Base-by-base conservation (phyloP, 495 filamentous ascomycete species). In the Chaetomium cochliodes region DNA sequence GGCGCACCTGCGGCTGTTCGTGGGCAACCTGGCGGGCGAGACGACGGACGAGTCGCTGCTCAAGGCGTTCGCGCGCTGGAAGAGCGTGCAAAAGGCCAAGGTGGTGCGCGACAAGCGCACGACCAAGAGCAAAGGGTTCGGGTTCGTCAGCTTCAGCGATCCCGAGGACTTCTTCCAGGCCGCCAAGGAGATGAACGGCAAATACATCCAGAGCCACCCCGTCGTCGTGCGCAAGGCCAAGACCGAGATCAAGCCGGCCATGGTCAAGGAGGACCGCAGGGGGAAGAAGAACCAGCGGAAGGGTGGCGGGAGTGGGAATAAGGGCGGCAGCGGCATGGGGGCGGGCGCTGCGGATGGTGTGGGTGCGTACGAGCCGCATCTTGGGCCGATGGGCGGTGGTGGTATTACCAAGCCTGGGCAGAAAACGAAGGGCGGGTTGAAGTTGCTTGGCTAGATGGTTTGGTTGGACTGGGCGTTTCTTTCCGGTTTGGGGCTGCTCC, bases 121-220 rank as follows among this genome's bases (percentile, higher is more conserved):
- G 4, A 93, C 89, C 58, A 98, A 98, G 81, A 92, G 88, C 69
- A 94, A 93, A 73, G 93, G 94, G 0, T 98, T 90, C 75, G 96
- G 94, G 2, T 98, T 98, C 69, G 92, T 98, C 61, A 93, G 91
- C 74, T 98, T 98, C 78, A 90, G 87, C 66, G 90, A 97, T 73
- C 90, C 92, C 5, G 94, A 98, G 70, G 92, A 97, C 71, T 97
- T 93, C 76, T 98, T 98, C 81, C 83, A 87, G 60, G 93, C 94
- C 0, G 93, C 90, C 66, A 89, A 92, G 78, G 96, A 98, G 77
- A 98, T 98, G 96, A 88, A 97, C 74, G 92, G 93, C 53, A 98
- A 98, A 80, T 98, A 98, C 74, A 98, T 98, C 74, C 94, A 96
- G 46, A 96, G 92, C 70, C 94, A 98, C 76, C 94, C 94, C 1